A percentile compares a stretch with the other conserved stretches of the same genome.
phyloP scores from a whole-genome alignment of 2,329 filamentous ascomycete species.

The Aspergillus sp. region DNA sequence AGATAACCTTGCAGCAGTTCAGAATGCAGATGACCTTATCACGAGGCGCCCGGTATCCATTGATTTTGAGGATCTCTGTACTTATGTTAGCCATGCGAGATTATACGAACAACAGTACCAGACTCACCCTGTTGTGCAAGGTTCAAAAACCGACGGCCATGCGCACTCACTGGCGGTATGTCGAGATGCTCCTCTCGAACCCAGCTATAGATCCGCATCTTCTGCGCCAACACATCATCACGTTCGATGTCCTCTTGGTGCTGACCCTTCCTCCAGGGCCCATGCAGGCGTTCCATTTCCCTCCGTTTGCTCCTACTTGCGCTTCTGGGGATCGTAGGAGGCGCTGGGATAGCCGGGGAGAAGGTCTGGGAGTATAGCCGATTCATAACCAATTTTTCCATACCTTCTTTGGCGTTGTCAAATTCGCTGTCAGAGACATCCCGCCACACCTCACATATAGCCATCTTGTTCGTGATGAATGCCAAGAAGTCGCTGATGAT shows the following conservation, averaged over 20 bases:
- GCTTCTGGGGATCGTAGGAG: slow-evolving; percentile 61
- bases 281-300: slow-evolving; percentile 65
- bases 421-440: slow-evolving; percentile 96
- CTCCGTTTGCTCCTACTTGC: slow-evolving; percentile 65
- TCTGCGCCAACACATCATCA: slow-evolving; percentile 92
- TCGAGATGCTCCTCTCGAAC: slow-evolving; percentile 90
- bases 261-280: slow-evolving; percentile 84
- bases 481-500: slow-evolving; percentile 95
- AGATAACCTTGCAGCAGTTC: slow-evolving; percentile 99
- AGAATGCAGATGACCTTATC: slow-evolving; percentile 98
- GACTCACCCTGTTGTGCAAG: slow-evolving; percentile 77
- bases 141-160: slow-evolving; percentile 80
- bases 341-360: slow-evolving; percentile 83
- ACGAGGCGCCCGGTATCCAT: slow-evolving; percentile 90
- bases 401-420: slow-evolving; percentile 95
- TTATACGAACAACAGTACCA: slow-evolving; percentile 11
- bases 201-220: slow-evolving; percentile 96
- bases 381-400: slow-evolving; percentile 99
- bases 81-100: slow-evolving; percentile 19
- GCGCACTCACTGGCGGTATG: slow-evolving; percentile 79
- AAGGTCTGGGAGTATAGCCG: slow-evolving; percentile 93
- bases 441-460: slow-evolving; percentile 91
- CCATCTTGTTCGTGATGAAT: slow-evolving; percentile 99
- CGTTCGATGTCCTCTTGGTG: slow-evolving; percentile 98
- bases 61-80: slow-evolving; percentile 90